Evolutionary conservation across 2,329 filamentous ascomycete species (phyloP).

Genomic region (Truncatella angustata): DNA sequence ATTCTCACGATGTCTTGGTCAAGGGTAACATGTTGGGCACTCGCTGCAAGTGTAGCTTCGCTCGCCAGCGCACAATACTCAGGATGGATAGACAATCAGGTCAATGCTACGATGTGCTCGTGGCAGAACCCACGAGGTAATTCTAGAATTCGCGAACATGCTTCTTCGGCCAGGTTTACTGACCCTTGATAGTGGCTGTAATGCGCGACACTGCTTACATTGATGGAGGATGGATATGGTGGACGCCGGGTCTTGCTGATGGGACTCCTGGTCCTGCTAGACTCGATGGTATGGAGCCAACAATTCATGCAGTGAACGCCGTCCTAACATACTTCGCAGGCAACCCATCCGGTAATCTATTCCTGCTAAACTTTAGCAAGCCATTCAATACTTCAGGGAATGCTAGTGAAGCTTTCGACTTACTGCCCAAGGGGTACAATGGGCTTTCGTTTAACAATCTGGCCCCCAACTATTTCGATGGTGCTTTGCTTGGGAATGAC

Average conservation of each 20-base stretch:
- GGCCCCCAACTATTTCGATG: constrained; percentile 58
- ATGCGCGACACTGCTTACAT: constrained; percentile 63
- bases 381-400: constrained; percentile 55
- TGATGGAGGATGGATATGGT: constrained; percentile 59
- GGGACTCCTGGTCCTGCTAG: constrained; percentile 31
- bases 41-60: constrained; percentile 26
- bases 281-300: constrained; percentile 44
- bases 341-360: constrained; percentile 52
- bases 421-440: constrained; percentile 43
- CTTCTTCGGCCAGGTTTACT: not conserved
- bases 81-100: constrained; percentile 49
- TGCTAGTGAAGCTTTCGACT: constrained; percentile 48
- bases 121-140: constrained; percentile 46
- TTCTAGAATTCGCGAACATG: not conserved
- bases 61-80: constrained; percentile 39
- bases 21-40: constrained; percentile 23
- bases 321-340: constrained; percentile 31
- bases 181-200: constrained; percentile 41
- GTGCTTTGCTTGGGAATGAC: constrained; percentile 64
- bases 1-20: constrained; percentile 26
- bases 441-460: constrained; percentile 47
- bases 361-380: constrained; percentile 56
- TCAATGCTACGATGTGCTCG: constrained; percentile 58
- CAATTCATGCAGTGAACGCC: not conserved
- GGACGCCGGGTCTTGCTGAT: constrained; percentile 48